Evolutionary conservation across 2,329 filamentous ascomycete species (phyloP), one percentile per base, ranked within the genome.

Genomic region (Bipolaris oryzae): DNA sequence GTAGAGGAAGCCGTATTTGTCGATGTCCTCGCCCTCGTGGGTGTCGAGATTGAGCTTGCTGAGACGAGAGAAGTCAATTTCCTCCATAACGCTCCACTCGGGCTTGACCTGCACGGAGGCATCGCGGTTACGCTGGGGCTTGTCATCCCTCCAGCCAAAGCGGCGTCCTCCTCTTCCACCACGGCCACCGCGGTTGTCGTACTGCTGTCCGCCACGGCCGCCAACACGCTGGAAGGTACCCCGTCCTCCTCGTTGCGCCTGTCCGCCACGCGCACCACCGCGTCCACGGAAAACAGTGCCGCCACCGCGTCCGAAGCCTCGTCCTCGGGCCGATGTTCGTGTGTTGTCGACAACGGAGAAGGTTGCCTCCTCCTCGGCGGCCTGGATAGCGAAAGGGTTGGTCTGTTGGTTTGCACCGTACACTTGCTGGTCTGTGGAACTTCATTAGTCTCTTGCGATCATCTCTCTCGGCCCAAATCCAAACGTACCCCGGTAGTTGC

Each of bases 141-240:
- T 98, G 82, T 99, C 95, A 76, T 99, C 95, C 81, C 95, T 96
- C 94, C 95, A 98, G 76, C 95, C 95, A 73, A 97, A 97, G 68
- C 95, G 88, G 67, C 95, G 89, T 49, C 91, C 90, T 59, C 91
- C 88, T 64, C 90, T 82, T 43, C 87, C 87, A 70, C 88, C 87
- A 52, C 88, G 84, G 50, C 85, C 89, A 58, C 84, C 83, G 57
- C 84, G 84, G 73, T 86, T 86, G 71, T 95, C 90, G 73, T 92
- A 76, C 72, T 91, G 87, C 51, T 87, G 89, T 71, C 87, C 85
- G 63, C 87, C 78, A 49, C 82, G 84, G 60, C 85, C 86, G 60
- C 87, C 87, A 50, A 87, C 86, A 65, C 92, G 87, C 80, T 92
- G 89, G 78, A 92, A 89, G 52, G 80, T 86, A 61, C 86, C 89